Base-by-base conservation (phyloP, 495 filamentous ascomycete species). In the Podospora fimiseda region DNA sequence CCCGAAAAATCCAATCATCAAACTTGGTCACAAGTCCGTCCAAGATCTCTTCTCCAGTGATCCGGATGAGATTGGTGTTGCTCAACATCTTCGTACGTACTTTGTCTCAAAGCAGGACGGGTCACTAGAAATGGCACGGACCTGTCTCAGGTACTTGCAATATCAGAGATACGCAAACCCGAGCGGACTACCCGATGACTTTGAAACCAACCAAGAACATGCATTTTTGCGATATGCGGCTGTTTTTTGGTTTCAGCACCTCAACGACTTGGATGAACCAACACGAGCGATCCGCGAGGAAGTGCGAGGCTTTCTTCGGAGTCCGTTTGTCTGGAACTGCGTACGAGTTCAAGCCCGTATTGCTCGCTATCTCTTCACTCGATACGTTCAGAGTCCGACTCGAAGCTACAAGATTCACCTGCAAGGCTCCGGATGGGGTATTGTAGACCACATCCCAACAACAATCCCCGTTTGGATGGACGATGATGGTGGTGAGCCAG, bases 181-280 rank as follows among this genome's bases (percentile, higher is more conserved):
- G 27, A 15, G 20, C 18, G 48, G 48, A 22, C 2, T 50, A 16
- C 48, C 48, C 1, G 33, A 41, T 2, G 18, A 19, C 9, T 22
- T 40, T 16, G 33, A 50, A 22, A 16, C 4, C 16, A 33, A 50
- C 27, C 13, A n/a, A n/a, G 33, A 41, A 38, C 47, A 49, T 11
- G 47, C 47, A 37, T 49, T 49, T 37, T 27, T 49, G 14, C 47
- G 30, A 39, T 49, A 49, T 49, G 30, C 47, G 1, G 27, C 47
- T 21, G 47, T 49, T n/a, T 49, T 49, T 37, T 49, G 47, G 30
- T 49, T 49, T 15, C 47, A 49, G 30, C 47, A 49, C 15, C 27
- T 49, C 24, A 37, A 49, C 2, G 14, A 20, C 20, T 20, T 18
- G 15, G 47, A 20, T 9, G n/a, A 18, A 16, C 24, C 47, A 13